Evolutionary conservation across 2,329 filamentous ascomycete genomes (phyloP), one percentile per base, ranked within the genome.

Genomic region (Scolecobasidium constrictum): DNA sequence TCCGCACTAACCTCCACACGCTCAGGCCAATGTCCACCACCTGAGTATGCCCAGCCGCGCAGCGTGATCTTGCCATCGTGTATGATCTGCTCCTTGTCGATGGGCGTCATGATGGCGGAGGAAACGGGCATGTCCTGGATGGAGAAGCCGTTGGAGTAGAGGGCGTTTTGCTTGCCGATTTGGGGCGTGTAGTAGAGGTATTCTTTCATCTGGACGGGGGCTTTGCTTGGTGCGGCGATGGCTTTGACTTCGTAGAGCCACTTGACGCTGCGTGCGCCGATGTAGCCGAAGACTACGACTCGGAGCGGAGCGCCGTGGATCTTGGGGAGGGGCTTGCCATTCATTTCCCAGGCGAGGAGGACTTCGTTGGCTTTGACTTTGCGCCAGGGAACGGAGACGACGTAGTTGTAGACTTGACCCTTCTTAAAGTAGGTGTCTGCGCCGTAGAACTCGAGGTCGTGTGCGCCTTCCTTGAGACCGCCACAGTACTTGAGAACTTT

Each of bases 401-500:
- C 65, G 50, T 84, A 86, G 56, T 85, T 85, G 61, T 73, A 74
- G 0, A 72, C 67, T 35, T 80, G 61, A 13, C 71, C 68, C 39
- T 77, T 73, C 56, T 85, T 85, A 65, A 85, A 81, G 52, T 86
- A 85, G 0, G 78, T 82, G 45, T 86, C 82, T 1, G 77, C 79
- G 0, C 81, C 81, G 45, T 75, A 77, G 38, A 86, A 71, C 49
- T 85, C 80, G 11, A 85, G 57, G 48, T 86, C 78, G 45, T 75
- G 72, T 0, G 66, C 77, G 2, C 65, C 62, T 1, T 67, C 60
- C 18, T 62, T 55, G 2, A 83, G 59, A 0, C 80, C 81, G 2
- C 80, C 81, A 46, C 81, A 85, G 46, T 75, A 62, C 49, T 84
- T 83, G 57, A 86, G 78, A 2, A 85, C 66, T 50, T 79, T 81